Evolutionary conservation across 116 monocot species (phyloP), one percentile per base, ranked within the genome.

Genomic region (Trichopus zeylanicus): DNA sequence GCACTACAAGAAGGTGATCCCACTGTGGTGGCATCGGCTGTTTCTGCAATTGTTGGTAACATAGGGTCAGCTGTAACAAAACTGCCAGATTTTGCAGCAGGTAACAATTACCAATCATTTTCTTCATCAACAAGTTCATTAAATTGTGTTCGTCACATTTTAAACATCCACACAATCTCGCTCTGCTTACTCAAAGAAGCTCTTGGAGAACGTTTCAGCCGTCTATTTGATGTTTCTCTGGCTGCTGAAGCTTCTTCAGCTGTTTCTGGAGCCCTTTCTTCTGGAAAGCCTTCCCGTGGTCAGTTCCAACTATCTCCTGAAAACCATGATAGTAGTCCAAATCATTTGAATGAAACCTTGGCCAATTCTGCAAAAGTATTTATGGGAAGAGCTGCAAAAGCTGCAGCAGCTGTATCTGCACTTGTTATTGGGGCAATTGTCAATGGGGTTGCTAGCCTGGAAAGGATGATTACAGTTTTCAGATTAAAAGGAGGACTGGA

Each of bases 401-500:
- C 75, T 68, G 82, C 92, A 24, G 85, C 98, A 7, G 82, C 85
- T 62, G 82, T 98, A 31, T 98, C 98, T 68, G 88, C 98, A 22
- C 88, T 98, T 68, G 67, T 91, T 62, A 29, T 98, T 71, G 92
- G 98, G 39, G 73, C 72, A 55, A 71, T 91, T 70, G 66, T 91
- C 59, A 79, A 81, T 70, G 98, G 98, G 28, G 73, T 82, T 24
- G 57, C 60, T 57, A 91, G 59, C 60, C 83, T 98, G 19, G 88
- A 91, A 38, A 81, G 88, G 67, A 88, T 98, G 92, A 71, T 98
- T 25, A 56, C 73, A 20, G 77, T 70, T 49, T 91, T 98, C 27
- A 91, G 69, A 66, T 66, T 98, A 61, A 91, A 91, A 59, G 92
- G 88, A 26, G 92, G 92, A 7, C 74, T 98, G 78, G 91, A 98